These are phyloP conservation scores for Labyrinthula sp. DNA, from an alignment of 352 stramenopile species.

Conservation along the genomic window DNA sequence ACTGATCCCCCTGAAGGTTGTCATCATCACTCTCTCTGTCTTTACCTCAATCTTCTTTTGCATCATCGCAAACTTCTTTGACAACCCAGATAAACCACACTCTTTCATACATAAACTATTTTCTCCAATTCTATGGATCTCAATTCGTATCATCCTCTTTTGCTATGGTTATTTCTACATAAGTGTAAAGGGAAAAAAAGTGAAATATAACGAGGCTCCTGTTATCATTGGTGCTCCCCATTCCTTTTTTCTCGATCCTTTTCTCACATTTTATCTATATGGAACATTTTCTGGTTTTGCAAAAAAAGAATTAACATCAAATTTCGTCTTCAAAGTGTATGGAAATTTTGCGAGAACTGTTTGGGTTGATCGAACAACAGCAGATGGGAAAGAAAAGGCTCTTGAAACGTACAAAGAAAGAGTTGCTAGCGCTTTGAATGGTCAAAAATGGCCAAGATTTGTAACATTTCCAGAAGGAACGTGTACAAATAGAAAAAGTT, in stretches of 20 bases:
- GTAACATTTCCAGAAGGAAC: slow-evolving; percentile 32
- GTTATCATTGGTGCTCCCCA: slow-evolving; percentile 11
- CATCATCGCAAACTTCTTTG: slow-evolving; percentile 4
- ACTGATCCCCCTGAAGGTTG: slow-evolving; percentile 3
- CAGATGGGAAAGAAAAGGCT: slow-evolving; percentile 4
- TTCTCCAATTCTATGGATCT: slow-evolving; percentile 3
- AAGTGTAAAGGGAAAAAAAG: slow-evolving; percentile 16
- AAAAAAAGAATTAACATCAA: slow-evolving; percentile 12
- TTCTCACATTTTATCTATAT: no score
- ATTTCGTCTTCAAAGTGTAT: slow-evolving; percentile 8
- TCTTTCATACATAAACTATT: neutral
- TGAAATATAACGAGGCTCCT: neutral
- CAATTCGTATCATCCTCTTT: slow-evolving; percentile 13
- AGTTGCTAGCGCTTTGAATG: neutral
- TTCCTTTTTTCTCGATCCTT: slow-evolving; percentile 16
- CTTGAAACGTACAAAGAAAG: slow-evolving; percentile 9
- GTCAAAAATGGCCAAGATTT: slow-evolving; percentile 15
- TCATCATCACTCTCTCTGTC: neutral
- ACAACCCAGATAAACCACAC: slow-evolving; percentile 6
- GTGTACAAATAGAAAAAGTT: slow-evolving; percentile 27
- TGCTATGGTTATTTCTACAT: slow-evolving; percentile 18
- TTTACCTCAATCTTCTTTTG: neutral
- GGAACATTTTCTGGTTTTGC: slow-evolving; percentile 11
- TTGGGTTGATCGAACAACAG: slow-evolving; percentile 3
- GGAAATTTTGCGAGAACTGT: slow-evolving; percentile 5